Conservation (phyloP, 139 green algal species). For the Ostreobium quekettii region DNA sequence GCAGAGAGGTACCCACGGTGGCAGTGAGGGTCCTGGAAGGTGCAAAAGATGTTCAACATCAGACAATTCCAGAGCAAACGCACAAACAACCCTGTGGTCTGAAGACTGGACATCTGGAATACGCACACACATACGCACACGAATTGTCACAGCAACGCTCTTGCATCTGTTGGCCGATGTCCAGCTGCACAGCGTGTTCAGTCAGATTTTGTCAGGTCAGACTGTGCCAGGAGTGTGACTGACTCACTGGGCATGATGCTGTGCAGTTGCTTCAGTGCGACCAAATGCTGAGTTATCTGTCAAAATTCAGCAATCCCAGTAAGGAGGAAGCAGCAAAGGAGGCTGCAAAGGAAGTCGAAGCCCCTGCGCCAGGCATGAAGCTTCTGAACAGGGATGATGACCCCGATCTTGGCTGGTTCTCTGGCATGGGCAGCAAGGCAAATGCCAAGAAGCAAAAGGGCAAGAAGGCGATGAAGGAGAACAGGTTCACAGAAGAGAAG, state of each 20-base stretch:
- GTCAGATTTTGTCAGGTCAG: not conserved
- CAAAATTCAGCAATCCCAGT: not conserved
- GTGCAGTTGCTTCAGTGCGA: not conserved
- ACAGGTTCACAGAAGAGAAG: conserved; percentile 8
- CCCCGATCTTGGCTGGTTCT: not conserved
- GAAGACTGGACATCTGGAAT: not conserved
- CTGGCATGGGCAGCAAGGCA: not conserved
- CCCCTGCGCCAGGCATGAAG: not conserved
- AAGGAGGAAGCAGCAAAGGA: not conserved
- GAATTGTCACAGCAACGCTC: not conserved
- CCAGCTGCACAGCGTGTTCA: not conserved
- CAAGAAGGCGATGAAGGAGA: not conserved
- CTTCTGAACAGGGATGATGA: not conserved
- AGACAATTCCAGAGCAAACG: not conserved
- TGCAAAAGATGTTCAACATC: too few relatives aligned
- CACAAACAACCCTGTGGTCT: not conserved
- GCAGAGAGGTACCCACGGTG: too few relatives aligned
- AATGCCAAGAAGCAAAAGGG: not conserved
- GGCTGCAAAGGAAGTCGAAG: not conserved
- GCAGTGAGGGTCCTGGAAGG: too few relatives aligned
- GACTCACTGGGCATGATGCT: not conserved
- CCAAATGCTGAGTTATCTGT: not conserved
- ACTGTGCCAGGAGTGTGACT: not conserved
- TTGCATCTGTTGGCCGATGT: not conserved
- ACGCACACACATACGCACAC: too few relatives aligned